These are phyloP conservation scores for Helotiales sp. DNA, from an alignment of 2,329 filamentous ascomycete species.

Conservation along the genomic window DNA sequence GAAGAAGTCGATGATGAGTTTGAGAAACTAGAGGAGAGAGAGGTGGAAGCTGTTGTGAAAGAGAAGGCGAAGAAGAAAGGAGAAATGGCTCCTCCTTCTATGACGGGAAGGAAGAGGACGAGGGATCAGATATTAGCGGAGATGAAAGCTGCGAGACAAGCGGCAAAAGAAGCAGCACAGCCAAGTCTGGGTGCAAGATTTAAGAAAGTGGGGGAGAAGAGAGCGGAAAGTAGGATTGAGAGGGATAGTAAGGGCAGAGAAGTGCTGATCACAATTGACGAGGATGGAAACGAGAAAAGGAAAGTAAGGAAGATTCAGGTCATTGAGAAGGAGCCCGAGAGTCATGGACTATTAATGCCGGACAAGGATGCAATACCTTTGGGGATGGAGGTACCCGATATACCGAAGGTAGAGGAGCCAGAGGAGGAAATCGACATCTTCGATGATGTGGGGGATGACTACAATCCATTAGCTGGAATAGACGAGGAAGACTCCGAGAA, in stretches of 20 bases:
- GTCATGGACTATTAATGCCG: conserved; percentile 48
- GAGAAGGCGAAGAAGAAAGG: conserved; percentile 56
- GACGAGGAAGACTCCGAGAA: conserved; percentile 41
- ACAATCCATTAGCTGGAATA: conserved; percentile 64
- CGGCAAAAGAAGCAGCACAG: conserved; percentile 53
- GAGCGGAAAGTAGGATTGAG: conserved; percentile 58
- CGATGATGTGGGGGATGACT: conserved; percentile 64
- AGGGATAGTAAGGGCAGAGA: conserved; percentile 61
- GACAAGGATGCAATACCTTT: conserved; percentile 57
- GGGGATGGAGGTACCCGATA: conserved; percentile 66
- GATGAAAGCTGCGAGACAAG: conserved; percentile 61
- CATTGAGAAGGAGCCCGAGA: conserved; percentile 37
- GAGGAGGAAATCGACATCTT: conserved; percentile 65
- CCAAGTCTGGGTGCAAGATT: conserved; percentile 59
- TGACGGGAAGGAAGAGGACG: conserved; percentile 61
- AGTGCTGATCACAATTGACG: conserved; percentile 64
- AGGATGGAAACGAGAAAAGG: conserved; percentile 65
- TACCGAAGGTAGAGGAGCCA: conserved; percentile 46
- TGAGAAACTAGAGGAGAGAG: conserved; percentile 54
- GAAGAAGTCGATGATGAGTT: conserved; percentile 66
- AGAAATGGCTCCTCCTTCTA: conserved; percentile 53
- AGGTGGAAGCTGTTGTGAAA: conserved; percentile 54
- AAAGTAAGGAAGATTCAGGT: conserved; percentile 58
- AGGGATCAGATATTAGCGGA: conserved; percentile 68
- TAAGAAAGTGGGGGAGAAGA: conserved; percentile 61